phyloP scores from a whole-genome alignment of 768 basidiomycete genomes.

The Gyrodon lividus region DNA sequence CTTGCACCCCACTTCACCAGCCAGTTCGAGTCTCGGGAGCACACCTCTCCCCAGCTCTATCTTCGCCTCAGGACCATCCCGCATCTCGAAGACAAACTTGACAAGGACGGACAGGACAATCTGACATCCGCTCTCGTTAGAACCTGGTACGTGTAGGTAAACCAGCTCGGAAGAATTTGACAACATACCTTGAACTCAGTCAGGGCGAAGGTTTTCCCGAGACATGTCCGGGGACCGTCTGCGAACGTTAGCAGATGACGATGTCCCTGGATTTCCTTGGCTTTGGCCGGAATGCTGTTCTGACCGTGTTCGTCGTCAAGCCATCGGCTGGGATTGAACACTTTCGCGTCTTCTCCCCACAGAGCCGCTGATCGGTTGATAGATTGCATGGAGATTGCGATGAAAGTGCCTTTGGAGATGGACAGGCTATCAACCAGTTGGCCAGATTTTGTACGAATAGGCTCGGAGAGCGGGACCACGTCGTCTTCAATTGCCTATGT shows the following conservation, averaged over 20 bases:
- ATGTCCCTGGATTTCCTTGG: conserved; percentile 45
- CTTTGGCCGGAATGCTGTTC: conserved; percentile 22
- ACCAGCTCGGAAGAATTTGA: neutral
- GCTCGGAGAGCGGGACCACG: conserved; percentile 51
- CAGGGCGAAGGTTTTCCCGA: conserved; percentile 49
- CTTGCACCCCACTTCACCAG: conserved; percentile 21
- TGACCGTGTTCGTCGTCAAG: conserved; percentile 29
- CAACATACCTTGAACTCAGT: conserved; percentile 32
- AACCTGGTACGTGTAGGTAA: neutral
- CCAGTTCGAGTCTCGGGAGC: conserved; percentile 8
- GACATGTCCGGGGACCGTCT: conserved; percentile 48
- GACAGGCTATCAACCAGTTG: conserved; percentile 36
- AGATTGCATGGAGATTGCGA: conserved; percentile 42
- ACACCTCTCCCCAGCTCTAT: conserved; percentile 5
- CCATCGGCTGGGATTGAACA: conserved; percentile 67
- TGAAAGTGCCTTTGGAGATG: conserved; percentile 45
- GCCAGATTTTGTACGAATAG: conserved; percentile 43
- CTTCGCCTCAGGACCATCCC: conserved; percentile 35
- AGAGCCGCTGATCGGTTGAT: conserved; percentile 51
- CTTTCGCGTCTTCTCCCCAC: conserved; percentile 61
- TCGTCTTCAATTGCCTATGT: conserved; percentile 50
- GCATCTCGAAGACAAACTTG: conserved; percentile 33
- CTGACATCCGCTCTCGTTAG: conserved; percentile 22
- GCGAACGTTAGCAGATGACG: conserved; percentile 50
- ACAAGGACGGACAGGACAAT: conserved; percentile 43